Conservation (phyloP, 1,139 yeast species). For the Candida tetrigidarum region DNA sequence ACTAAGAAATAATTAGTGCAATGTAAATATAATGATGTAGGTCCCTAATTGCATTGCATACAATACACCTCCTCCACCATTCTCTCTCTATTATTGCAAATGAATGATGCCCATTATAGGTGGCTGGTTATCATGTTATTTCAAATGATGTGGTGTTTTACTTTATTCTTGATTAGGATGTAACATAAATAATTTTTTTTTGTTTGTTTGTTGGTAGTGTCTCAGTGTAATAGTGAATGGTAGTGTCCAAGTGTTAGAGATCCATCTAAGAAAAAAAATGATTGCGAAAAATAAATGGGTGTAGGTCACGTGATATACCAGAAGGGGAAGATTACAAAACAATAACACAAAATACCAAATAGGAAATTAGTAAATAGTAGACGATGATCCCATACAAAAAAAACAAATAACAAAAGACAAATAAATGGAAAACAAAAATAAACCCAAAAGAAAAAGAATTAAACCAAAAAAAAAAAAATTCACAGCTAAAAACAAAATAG, state of each 20-base stretch:
- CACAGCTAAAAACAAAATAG: no score
- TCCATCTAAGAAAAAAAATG: background rate
- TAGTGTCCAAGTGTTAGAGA: no score
- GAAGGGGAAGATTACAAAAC: constrained; percentile 13
- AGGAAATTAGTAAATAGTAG: constrained; percentile 16
- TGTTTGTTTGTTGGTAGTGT: no score
- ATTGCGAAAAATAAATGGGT: constrained; percentile 3
- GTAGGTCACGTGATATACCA: constrained; percentile 17
- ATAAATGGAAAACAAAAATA: constrained; percentile 1
- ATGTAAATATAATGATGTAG: background rate
- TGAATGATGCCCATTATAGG: background rate
- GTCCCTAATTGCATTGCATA: background rate
- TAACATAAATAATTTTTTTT: constrained; percentile 5
- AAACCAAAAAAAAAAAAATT: no score
- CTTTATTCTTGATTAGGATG: constrained; percentile 3
- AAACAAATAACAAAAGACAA: background rate
- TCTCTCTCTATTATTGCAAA: background rate
- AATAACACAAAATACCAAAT: constrained; percentile 13
- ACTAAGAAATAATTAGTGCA: no score
- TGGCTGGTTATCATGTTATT: background rate
- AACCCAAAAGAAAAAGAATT: no score
- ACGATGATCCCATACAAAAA: constrained; percentile 5
- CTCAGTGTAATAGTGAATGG: no score
- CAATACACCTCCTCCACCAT: no score
- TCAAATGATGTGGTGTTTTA: no score